Evolutionary conservation across 139 green algal genomes (phyloP).

Genomic region (Chlorella sp.): DNA sequence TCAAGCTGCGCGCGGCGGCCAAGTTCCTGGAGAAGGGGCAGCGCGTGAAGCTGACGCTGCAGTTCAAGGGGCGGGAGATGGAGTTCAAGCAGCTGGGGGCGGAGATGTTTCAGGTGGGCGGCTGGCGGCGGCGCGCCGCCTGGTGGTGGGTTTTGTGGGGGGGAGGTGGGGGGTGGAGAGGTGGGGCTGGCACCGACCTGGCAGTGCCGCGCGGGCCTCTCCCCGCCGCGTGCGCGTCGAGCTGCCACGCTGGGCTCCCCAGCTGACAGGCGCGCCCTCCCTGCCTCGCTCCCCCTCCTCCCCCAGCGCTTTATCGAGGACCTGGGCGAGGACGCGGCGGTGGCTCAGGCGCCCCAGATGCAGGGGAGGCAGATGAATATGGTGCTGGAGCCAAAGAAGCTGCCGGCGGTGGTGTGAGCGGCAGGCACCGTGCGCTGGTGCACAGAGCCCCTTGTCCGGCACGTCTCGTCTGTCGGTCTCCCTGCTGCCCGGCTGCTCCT

Average conservation of each 20-base stretch:
- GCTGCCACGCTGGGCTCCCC: not conserved
- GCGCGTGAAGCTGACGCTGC: slow-evolving; percentile 75
- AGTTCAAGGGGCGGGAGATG: slow-evolving; percentile 80
- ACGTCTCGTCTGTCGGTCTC: too few species aligned
- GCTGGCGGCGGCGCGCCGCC: not conserved
- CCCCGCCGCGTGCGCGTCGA: not conserved
- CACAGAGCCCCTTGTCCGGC: too few species aligned
- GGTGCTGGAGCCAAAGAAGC: slow-evolving; percentile 38
- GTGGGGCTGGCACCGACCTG: not conserved
- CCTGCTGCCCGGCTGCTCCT: too few species aligned
- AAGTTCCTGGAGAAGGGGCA: slow-evolving; percentile 78
- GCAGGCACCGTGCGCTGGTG: too few species aligned
- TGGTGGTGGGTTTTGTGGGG: not conserved
- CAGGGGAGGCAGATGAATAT: slow-evolving; percentile 40
- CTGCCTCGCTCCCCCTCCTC: not conserved
- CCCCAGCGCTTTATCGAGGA: slow-evolving; percentile 37
- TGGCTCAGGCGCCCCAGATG: slow-evolving; percentile 34
- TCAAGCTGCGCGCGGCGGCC: slow-evolving; percentile 62
- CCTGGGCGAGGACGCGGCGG: slow-evolving; percentile 11
- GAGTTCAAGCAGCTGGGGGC: slow-evolving; percentile 62
- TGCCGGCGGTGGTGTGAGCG: too few species aligned
- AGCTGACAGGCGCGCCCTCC: not conserved
- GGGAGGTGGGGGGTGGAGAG: not conserved
- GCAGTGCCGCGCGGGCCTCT: not conserved
- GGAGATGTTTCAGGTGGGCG: slow-evolving; percentile 62